phyloP scores from a whole-genome alignment of 2,329 filamentous ascomycete genomes.

The Knufia petricola region DNA sequence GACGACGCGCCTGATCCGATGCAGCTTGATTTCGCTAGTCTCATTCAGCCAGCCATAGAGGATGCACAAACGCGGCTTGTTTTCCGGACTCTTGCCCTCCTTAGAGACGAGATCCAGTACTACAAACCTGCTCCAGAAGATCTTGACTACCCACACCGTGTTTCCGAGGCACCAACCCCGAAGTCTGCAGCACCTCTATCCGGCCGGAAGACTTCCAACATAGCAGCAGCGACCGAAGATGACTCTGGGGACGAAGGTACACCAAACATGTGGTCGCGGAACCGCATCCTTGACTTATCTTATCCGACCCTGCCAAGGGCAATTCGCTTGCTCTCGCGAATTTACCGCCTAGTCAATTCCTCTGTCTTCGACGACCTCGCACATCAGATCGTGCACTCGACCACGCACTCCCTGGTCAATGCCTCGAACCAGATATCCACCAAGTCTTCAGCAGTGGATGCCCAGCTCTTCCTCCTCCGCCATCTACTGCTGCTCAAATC shows the following conservation, averaged over 20 bases:
- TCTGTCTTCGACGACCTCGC: slow-evolving; percentile 63
- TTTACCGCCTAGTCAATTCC: slow-evolving; percentile 60
- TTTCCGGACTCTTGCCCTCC: slow-evolving; percentile 52
- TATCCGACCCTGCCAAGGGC: slow-evolving; percentile 59
- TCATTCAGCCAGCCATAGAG: slow-evolving; percentile 57
- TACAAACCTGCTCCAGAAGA: slow-evolving; percentile 58
- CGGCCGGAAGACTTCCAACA: slow-evolving; percentile 20
- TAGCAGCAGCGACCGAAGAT: slow-evolving; percentile 44
- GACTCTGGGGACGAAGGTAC: slow-evolving; percentile 29
- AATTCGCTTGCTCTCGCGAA: slow-evolving; percentile 58
- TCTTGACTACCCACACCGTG: slow-evolving; percentile 52
- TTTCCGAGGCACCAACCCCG: slow-evolving; percentile 27
- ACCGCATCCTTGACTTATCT: slow-evolving; percentile 14
- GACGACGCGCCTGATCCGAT: slow-evolving; percentile 40
- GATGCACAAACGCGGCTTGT: slow-evolving; percentile 59
- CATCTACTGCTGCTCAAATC: slow-evolving; percentile 93
- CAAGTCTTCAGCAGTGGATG: slow-evolving; percentile 49
- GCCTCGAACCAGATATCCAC: slow-evolving; percentile 60
- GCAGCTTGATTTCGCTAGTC: slow-evolving; percentile 51
- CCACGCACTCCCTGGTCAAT: slow-evolving; percentile 69
- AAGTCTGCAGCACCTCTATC: slow-evolving; percentile 30
- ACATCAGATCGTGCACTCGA: slow-evolving; percentile 79
- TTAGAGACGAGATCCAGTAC: slow-evolving; percentile 58
- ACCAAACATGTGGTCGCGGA: slow-evolving; percentile 16
- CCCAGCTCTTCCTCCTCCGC: slow-evolving; percentile 86